A percentile compares a stretch with the other conserved stretches of the same genome.
phyloP scores from a whole-genome alignment of 805 yeast species.

The Kuraishia floccosa region DNA sequence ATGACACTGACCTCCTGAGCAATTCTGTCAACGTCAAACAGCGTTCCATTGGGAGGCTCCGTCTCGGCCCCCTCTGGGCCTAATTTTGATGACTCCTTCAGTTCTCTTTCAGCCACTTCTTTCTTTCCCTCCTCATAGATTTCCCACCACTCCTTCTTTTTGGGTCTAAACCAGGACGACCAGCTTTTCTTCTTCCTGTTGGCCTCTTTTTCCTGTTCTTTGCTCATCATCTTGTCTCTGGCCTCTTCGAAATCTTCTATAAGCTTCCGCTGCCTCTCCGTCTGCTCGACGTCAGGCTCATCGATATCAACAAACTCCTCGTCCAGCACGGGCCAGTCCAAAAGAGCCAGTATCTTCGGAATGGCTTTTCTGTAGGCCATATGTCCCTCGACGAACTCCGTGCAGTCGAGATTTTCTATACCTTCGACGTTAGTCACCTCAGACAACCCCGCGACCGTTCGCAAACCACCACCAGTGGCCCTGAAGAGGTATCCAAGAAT shows the following conservation, averaged over 20 bases:
- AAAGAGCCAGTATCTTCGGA: constrained; percentile 60
- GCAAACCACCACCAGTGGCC: constrained; percentile 91
- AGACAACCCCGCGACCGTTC: constrained; percentile 84
- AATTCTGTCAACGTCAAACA: constrained; percentile 35
- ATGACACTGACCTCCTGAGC: constrained; percentile 31
- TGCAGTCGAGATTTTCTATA: constrained; percentile 79
- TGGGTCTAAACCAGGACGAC: constrained; percentile 35
- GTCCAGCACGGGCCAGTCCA: constrained; percentile 73
- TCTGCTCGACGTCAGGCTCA: constrained; percentile 86
- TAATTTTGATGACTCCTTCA: constrained; percentile 9
- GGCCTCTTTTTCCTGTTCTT: constrained; percentile 21
- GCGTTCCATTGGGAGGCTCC: constrained; percentile 9
- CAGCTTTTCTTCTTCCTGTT: constrained; percentile 27
- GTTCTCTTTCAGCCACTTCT: constrained; percentile 8
- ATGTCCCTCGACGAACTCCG: constrained; percentile 84
- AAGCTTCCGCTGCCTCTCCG: constrained; percentile 73
- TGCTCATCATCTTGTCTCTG: constrained; percentile 45
- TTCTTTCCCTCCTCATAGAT: constrained; percentile 28
- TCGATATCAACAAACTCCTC: constrained; percentile 95
- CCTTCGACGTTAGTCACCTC: constrained; percentile 54
- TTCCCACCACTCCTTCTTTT: constrained; percentile 50
- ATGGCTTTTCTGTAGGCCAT: constrained; percentile 94
- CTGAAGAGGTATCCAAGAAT: constrained; percentile 88
- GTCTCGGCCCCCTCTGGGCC: constrained; percentile 14
- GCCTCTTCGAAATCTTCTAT: constrained; percentile 84